Evolutionary conservation across 768 basidiomycete genomes (phyloP).

Genomic region (Atractiella rhizophila): DNA sequence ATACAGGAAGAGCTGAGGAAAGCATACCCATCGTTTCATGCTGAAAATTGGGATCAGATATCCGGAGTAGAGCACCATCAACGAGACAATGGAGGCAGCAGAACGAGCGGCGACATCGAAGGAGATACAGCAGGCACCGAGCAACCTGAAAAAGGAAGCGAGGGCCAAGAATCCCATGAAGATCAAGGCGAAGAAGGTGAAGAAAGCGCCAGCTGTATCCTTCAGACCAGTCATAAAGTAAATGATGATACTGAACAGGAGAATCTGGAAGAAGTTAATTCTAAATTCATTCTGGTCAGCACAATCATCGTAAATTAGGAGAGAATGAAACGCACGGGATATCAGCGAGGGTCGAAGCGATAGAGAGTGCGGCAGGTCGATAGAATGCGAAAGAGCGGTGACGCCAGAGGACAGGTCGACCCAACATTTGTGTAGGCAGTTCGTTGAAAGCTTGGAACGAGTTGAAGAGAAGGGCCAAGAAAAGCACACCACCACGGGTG

Average conservation of each 20-base stretch:
- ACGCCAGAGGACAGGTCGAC: conserved; percentile 36
- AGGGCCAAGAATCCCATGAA: conserved; percentile 37
- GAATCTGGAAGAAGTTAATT: conserved; percentile 10
- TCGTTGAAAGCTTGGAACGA: conserved; percentile 36
- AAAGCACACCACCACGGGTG: conserved; percentile 61
- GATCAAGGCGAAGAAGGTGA: conserved; percentile 32
- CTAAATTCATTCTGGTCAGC: conserved; percentile 3
- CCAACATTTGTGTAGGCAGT: conserved; percentile 39
- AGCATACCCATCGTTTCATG: conserved; percentile 58
- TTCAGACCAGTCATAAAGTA: conserved; percentile 26
- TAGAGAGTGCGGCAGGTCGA: conserved; percentile 23
- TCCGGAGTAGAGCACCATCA: conserved; percentile 36
- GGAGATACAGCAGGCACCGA: conserved; percentile 31
- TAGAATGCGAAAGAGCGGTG: conserved; percentile 27
- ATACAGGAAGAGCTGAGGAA: conserved; percentile 24
- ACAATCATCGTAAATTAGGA: not conserved
- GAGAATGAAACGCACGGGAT: conserved; percentile 22
- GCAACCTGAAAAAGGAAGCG: conserved; percentile 59
- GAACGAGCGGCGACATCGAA: conserved; percentile 37
- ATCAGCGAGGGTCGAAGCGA: conserved; percentile 23
- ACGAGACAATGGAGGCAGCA: conserved; percentile 43
- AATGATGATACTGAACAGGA: conserved; percentile 22
- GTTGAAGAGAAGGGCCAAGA: conserved; percentile 25
- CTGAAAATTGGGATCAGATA: conserved; percentile 31
- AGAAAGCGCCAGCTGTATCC: conserved; percentile 26